Evolutionary conservation across 169 alveolate species (phyloP), one percentile per base, ranked within the genome.

Genomic region (Neospora caninum): DNA sequence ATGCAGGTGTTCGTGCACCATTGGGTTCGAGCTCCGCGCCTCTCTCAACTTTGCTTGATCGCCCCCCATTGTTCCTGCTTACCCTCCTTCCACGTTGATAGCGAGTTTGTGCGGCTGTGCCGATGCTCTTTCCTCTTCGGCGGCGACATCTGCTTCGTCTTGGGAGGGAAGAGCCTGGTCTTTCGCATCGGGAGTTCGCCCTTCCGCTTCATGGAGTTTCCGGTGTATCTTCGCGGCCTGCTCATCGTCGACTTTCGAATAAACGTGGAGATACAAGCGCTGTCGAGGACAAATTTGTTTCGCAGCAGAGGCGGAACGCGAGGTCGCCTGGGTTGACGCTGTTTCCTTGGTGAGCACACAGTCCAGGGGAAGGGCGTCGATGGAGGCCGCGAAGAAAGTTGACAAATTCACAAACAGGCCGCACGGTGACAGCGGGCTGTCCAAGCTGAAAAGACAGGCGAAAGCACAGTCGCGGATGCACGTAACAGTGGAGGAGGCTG

Each of bases 401-500:
- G 80, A 93, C 92, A 97, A 73, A 96, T 97, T 97, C 1, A 97
- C 88, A 88, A 93, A 97, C 13, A 97, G 95, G 38, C 98, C 98
- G 86, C 94, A 95, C 7, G 97, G 97, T 64, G 97, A 96, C 69
- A 94, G 88, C 45, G 94, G 96, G 91, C 92, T 95, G 58, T 95
- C 97, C 84, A 95, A 94, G 93, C 97, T 96, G 91, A 78, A 22
- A 45, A 39, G 42, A 36, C 16, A 91, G 38, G 69, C 67, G 43
- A n/a, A 73, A 69, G 2, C 31, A 69, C 80, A 20, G 18, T 25
- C 31, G 80, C 80, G 36, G 80, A 7, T n/a, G n/a, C n/a, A n/a
- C n/a, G n/a, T n/a, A n/a, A n/a, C n/a, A n/a, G n/a, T n/a, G n/a
- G n/a, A n/a, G n/a, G n/a, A n/a, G n/a, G n/a, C n/a, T n/a, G n/a